Percentiles rank a stretch among this genome's conserved stretches.
Evolutionary conservation across 23 red algal species (phyloP).

Genomic region (Agarophyton chilense): DNA sequence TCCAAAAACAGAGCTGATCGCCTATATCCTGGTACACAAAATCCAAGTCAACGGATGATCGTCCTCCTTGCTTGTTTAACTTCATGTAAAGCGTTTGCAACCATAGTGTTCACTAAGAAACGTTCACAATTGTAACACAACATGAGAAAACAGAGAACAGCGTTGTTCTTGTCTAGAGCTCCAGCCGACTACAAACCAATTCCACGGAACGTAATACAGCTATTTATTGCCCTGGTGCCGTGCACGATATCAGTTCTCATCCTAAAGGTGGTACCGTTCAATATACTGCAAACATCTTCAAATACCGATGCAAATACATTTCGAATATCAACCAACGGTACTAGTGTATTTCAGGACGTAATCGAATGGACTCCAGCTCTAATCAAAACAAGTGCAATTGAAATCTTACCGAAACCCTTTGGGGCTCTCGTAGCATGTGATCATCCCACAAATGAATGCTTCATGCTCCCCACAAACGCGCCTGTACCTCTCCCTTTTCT

Average conservation of each 20-base stretch:
- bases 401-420: not conserved
- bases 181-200: conserved; percentile 9
- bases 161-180: not conserved
- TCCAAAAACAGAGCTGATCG: not conserved
- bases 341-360: not conserved
- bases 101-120: not conserved
- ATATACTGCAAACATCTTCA: not conserved
- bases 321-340: not conserved
- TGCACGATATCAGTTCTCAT: not conserved
- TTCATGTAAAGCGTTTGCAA: not conserved
- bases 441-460: conserved; percentile 13
- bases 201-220: not conserved
- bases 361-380: not conserved
- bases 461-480: not conserved
- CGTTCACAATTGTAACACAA: not conserved
- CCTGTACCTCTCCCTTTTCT: not conserved
- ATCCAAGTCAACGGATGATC: not conserved
- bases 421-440: not conserved
- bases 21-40: not conserved
- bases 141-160: not conserved
- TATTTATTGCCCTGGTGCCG: not conserved
- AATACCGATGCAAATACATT: not conserved
- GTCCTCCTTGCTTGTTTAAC: not conserved
- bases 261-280: not conserved
- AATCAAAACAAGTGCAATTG: not conserved